phyloP scores from a whole-genome alignment of 2,329 filamentous ascomycete species.

The Epichloe gansuensis region DNA sequence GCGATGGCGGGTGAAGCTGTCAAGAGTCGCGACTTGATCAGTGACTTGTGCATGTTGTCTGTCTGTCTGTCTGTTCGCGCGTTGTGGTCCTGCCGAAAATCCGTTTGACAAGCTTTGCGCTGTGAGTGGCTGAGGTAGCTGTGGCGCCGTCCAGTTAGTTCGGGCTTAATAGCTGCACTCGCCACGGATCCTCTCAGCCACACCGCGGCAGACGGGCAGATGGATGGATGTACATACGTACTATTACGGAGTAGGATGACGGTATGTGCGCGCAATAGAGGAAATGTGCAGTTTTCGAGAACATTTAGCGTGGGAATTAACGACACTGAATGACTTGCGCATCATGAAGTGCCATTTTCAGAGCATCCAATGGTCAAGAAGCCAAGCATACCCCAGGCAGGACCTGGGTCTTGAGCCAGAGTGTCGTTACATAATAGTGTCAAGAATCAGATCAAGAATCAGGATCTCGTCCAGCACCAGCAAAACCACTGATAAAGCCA shows the following conservation, averaged over 20 bases:
- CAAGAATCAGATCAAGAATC: too few species aligned
- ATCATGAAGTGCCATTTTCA: too few species aligned
- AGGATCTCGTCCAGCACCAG: neutral
- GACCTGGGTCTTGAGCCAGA: too few species aligned
- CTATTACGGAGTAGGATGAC: too few species aligned
- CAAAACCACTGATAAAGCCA: neutral
- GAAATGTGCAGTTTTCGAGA: too few species aligned
- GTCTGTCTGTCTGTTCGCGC: neutral
- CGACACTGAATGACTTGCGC: too few species aligned
- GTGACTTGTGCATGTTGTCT: neutral
- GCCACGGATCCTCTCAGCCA: neutral
- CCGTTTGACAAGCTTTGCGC: neutral
- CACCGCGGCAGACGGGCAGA: neutral
- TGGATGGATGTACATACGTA: too few species aligned
- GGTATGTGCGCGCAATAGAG: too few species aligned
- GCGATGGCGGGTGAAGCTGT: slow-evolving; percentile 1
- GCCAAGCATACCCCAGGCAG: neutral
- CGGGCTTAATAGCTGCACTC: neutral
- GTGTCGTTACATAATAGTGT: too few species aligned
- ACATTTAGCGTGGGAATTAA: too few species aligned
- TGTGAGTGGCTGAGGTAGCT: neutral
- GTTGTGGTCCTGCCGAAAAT: neutral
- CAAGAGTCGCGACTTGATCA: neutral
- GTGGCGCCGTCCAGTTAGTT: neutral
- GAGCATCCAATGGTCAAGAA: neutral